Conservation (phyloP, 2,329 filamentous ascomycete species). For the Parasarocladium wereldwijsianum region DNA sequence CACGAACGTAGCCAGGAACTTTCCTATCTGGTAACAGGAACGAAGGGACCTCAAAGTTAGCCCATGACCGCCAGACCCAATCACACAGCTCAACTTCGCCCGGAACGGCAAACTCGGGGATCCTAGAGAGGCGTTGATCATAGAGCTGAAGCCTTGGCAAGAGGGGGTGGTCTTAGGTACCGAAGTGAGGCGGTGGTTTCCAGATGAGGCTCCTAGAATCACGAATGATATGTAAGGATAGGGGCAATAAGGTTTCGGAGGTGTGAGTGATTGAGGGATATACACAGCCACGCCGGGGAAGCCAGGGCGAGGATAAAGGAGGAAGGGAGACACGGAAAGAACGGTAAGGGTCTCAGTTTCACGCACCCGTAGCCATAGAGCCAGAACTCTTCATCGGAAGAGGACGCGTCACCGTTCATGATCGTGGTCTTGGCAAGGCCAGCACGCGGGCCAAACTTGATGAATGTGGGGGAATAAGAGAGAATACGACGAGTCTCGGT, state of each 20-base stretch:
- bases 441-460: conserved; percentile 3
- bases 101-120: too few relatives aligned
- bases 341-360: not conserved
- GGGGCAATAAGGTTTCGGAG: not conserved
- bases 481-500: too few relatives aligned
- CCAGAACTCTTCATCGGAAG: conserved; percentile 57
- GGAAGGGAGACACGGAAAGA: conserved; percentile 1
- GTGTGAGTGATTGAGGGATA: not conserved
- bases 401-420: conserved; percentile 3
- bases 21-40: conserved; percentile 48
- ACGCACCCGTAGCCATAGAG: conserved; percentile 88
- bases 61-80: too few relatives aligned
- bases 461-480: too few relatives aligned
- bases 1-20: conserved; percentile 78
- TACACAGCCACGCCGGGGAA: conserved; percentile 1
- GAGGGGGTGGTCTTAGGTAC: conserved; percentile 30
- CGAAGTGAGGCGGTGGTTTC: conserved; percentile 94
- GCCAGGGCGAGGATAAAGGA: conserved; percentile 1
- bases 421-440: conserved; percentile 1
- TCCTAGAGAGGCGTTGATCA: conserved; percentile 1
- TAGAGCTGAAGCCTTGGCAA: not conserved
- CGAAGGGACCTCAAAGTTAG: conserved; percentile 4
- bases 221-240: not conserved
- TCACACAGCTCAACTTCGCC: too few relatives aligned
- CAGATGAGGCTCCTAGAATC: conserved; percentile 68